A percentile compares a stretch with the other conserved stretches of the same genome.
Evolutionary conservation across 2,329 filamentous ascomycete species (phyloP).

Genomic region (Colletotrichum eremochloae): DNA sequence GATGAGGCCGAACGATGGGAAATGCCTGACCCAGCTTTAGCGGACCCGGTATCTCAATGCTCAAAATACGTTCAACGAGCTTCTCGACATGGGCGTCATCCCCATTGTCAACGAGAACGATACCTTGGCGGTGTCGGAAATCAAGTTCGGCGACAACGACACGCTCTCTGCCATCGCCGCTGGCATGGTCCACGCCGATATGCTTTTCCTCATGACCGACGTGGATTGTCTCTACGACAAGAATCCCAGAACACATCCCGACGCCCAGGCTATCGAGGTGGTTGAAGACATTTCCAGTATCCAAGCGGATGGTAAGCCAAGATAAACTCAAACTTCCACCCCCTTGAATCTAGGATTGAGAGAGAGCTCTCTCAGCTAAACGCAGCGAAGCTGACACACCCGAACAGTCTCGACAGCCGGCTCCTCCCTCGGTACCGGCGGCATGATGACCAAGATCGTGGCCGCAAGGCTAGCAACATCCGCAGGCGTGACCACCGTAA

Average conservation of each 20-base stretch:
- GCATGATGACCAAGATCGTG: slow-evolving; percentile 98
- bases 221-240: slow-evolving; percentile 98
- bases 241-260: slow-evolving; percentile 87
- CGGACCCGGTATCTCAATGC: slow-evolving; percentile 96
- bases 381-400: neutral
- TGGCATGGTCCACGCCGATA: slow-evolving; percentile 96
- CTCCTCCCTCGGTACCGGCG: slow-evolving; percentile 90
- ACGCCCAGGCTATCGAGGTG: slow-evolving; percentile 91
- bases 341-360: neutral
- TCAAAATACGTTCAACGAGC: slow-evolving; percentile 91
- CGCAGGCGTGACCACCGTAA: slow-evolving; percentile 94
- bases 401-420: slow-evolving; percentile 84
- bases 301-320: slow-evolving; percentile 78
- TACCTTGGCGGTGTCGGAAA: slow-evolving; percentile 95
- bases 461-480: slow-evolving; percentile 93
- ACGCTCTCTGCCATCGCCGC: slow-evolving; percentile 96
- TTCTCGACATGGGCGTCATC: slow-evolving; percentile 94
- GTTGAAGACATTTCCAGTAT: slow-evolving; percentile 89
- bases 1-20: neutral
- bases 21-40: slow-evolving; percentile 55
- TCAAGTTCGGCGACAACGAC: slow-evolving; percentile 99
- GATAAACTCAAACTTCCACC: neutral
- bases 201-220: slow-evolving; percentile 98
- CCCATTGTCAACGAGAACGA: slow-evolving; percentile 99
- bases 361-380: neutral